These are phyloP conservation scores for Hypoxylon fragiforme DNA, from an alignment of 495 filamentous ascomycete genomes.

Conservation along the genomic window DNA sequence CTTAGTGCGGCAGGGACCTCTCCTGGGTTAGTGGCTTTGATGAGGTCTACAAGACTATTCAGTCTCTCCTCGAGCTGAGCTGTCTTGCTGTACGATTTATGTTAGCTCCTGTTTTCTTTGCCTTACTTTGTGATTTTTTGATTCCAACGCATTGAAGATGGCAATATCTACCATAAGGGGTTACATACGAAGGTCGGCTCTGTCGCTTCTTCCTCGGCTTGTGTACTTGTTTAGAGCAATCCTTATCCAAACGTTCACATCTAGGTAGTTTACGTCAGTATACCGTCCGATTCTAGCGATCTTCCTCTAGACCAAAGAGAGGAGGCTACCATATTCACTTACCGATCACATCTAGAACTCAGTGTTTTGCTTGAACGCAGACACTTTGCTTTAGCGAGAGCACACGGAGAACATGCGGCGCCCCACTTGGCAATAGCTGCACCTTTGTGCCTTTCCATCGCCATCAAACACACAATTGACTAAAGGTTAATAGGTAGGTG, in stretches of 20 bases:
- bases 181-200: slow-evolving; percentile 41
- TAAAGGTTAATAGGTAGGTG: too few species aligned
- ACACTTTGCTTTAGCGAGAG: slow-evolving; percentile 41
- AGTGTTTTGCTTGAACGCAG: slow-evolving; percentile 21
- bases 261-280: too few species aligned
- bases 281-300: too few species aligned
- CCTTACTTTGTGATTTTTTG: too few species aligned
- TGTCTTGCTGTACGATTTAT: slow-evolving; percentile 28
- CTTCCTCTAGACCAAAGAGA: too few species aligned
- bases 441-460: slow-evolving; percentile 23
- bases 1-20: slow-evolving; percentile 21
- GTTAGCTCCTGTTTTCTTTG: slow-evolving; percentile 6
- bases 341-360: slow-evolving; percentile 37
- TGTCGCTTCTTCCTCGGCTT: slow-evolving; percentile 43
- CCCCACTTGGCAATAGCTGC: slow-evolving; percentile 40
- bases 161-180: not conserved
- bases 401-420: slow-evolving; percentile 42
- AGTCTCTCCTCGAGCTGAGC: slow-evolving; percentile 42
- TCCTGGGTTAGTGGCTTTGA: slow-evolving; percentile 31
- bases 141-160: too few species aligned
- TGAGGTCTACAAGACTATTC: slow-evolving; percentile 38
- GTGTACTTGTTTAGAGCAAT: slow-evolving; percentile 37
- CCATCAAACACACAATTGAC: not conserved
- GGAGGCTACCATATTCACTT: too few species aligned
- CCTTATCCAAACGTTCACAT: slow-evolving; percentile 40